Percentiles rank a stretch among this genome's conserved stretches.
Conservation (phyloP, 495 filamentous ascomycete species). For the Aspergillus sclerotioniger region DNA sequence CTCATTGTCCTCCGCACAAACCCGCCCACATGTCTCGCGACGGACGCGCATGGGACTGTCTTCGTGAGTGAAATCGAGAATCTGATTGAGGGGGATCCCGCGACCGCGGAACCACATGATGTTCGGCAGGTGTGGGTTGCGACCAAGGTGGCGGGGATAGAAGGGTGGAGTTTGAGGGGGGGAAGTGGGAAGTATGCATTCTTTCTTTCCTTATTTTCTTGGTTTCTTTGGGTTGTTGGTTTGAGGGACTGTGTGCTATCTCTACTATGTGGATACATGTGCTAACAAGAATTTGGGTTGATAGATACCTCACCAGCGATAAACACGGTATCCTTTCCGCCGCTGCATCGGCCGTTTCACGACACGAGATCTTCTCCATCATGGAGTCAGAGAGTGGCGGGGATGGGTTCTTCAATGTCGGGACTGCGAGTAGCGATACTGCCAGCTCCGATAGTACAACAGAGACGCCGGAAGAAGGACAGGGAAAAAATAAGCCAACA, state of each 20-base stretch:
- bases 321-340: constrained; percentile 76
- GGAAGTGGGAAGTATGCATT: constrained; percentile 73
- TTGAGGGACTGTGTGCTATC: background rate
- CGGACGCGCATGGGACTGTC: constrained; percentile 79
- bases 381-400: constrained; percentile 39
- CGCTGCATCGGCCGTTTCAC: constrained; percentile 72
- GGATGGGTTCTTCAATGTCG: background rate
- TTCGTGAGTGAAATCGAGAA: constrained; percentile 80
- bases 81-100: constrained; percentile 71
- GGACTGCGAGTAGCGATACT: background rate
- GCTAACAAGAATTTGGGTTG: background rate
- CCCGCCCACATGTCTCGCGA: constrained; percentile 68
- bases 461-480: background rate
- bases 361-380: constrained; percentile 78
- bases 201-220: constrained; percentile 6
- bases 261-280: too few relatives aligned
- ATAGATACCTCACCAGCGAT: constrained; percentile 75
- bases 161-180: constrained; percentile 78
- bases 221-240: background rate
- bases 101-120: constrained; percentile 87
- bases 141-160: constrained; percentile 77
- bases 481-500: constrained; percentile 26
- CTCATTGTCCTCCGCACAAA: constrained; percentile 44
- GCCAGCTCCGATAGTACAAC: background rate
- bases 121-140: constrained; percentile 95